Evolutionary conservation across 1,284 basidiomycete species (phyloP).

Genomic region (Puccinia triticina): DNA sequence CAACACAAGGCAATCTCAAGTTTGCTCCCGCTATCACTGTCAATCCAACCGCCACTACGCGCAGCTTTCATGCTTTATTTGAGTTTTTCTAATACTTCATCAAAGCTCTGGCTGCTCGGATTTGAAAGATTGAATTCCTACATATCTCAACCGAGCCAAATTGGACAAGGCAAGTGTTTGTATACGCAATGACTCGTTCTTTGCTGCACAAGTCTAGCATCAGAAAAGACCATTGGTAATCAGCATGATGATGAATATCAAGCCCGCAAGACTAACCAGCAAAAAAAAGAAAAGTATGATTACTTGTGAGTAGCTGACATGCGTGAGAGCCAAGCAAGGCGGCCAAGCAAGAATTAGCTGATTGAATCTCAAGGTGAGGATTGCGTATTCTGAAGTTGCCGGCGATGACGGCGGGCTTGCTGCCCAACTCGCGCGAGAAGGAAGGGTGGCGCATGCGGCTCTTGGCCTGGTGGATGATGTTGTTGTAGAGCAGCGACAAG

Average conservation of each 20-base stretch:
- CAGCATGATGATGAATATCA: constrained; percentile 17
- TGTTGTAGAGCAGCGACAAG: no score
- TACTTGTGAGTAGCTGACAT: not conserved
- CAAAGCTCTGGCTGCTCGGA: constrained; percentile 42
- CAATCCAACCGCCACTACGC: constrained; percentile 45
- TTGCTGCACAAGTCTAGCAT: not conserved
- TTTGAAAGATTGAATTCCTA: constrained; percentile 18
- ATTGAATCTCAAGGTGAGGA: not conserved
- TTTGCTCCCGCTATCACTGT: constrained; percentile 41
- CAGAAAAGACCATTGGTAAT: not conserved
- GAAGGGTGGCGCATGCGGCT: no score
- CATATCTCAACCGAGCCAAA: not conserved
- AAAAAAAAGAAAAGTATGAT: not conserved
- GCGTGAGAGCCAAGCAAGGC: constrained; percentile 1
- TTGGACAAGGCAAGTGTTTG: not conserved
- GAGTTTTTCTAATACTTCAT: constrained; percentile 47
- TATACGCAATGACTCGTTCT: not conserved
- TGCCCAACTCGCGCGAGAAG: no score
- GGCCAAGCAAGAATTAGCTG: not conserved
- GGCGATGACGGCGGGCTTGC: no score
- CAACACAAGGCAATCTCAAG: constrained; percentile 36
- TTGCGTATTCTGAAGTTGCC: not conserved
- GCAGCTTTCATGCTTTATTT: constrained; percentile 50
- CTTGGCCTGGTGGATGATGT: no score
- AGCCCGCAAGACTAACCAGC: not conserved